A percentile compares a stretch with the other conserved stretches of the same genome.
phyloP scores from a whole-genome alignment of 441 rosid genomes.

The Lepidium campestre region DNA sequence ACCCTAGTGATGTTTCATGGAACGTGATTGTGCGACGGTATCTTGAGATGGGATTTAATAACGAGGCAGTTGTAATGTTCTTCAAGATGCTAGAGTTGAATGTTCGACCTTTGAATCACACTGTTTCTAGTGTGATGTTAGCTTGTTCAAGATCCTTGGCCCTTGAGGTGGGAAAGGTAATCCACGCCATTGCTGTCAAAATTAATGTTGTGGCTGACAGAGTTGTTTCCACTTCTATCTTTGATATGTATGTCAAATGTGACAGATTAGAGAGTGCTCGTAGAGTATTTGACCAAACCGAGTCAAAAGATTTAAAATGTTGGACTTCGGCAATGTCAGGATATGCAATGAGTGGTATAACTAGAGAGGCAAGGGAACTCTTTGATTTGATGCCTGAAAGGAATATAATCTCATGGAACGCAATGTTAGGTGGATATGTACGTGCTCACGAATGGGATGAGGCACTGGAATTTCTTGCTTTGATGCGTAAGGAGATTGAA shows the following conservation, averaged over 20 bases:
- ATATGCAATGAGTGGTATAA: conserved; percentile 58
- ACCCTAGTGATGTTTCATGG: conserved; percentile 72
- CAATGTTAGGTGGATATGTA: conserved; percentile 71
- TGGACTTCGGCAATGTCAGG: conserved; percentile 76
- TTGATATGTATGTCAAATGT: conserved; percentile 69
- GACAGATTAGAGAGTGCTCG: conserved; percentile 52
- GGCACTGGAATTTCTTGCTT: conserved; percentile 45
- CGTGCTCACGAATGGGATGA: conserved; percentile 54
- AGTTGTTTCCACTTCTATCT: conserved; percentile 58
- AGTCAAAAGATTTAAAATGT: conserved; percentile 47
- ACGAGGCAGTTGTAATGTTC: conserved; percentile 60
- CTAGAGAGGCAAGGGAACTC: conserved; percentile 58
- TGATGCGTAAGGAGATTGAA: conserved; percentile 42
- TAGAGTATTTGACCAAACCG: conserved; percentile 51
- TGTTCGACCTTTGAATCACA: conserved; percentile 55
- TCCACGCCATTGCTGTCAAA: conserved; percentile 59
- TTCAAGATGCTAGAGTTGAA: conserved; percentile 44
- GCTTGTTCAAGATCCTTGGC: conserved; percentile 61
- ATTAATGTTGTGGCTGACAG: conserved; percentile 37
- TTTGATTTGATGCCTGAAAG: conserved; percentile 75
- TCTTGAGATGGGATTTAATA: conserved; percentile 55
- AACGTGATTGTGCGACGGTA: conserved; percentile 79
- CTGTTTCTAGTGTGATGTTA: conserved; percentile 57
- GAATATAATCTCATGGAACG: conserved; percentile 74
- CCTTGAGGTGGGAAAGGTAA: conserved; percentile 60